phyloP scores from a whole-genome alignment of 2,329 filamentous ascomycete genomes.

The Trichoderma aggressivum region DNA sequence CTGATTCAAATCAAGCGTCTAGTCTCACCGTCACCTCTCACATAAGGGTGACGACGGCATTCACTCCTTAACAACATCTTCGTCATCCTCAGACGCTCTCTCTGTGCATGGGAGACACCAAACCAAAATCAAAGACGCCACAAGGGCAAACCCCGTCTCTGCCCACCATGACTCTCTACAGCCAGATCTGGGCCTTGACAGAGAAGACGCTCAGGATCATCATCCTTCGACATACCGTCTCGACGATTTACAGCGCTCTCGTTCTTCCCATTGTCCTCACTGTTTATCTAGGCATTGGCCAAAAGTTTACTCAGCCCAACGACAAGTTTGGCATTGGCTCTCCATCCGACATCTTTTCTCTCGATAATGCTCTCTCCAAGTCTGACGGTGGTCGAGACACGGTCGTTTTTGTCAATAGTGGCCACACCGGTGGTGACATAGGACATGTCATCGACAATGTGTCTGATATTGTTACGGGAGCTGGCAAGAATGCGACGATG shows the following conservation, averaged over 20 bases:
- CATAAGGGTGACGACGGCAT: background rate
- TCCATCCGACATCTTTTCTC: slow-evolving; percentile 56
- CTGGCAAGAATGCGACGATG: slow-evolving; percentile 28
- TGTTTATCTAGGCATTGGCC: slow-evolving; percentile 61
- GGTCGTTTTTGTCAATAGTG: slow-evolving; percentile 73
- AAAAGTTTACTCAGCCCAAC: slow-evolving; percentile 74
- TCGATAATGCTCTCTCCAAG: slow-evolving; percentile 58
- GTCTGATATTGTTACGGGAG: slow-evolving; percentile 21
- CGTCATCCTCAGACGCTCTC: background rate
- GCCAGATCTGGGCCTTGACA: slow-evolving; percentile 54
- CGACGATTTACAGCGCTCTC: slow-evolving; percentile 53
- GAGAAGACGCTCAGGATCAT: slow-evolving; percentile 58
- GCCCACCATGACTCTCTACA: slow-evolving; percentile 44
- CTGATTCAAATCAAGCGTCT: background rate
- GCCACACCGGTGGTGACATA: slow-evolving; percentile 65
- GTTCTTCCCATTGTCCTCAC: slow-evolving; percentile 54
- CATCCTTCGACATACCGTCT: slow-evolving; percentile 47
- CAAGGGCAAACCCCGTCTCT: background rate
- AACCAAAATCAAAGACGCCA: background rate
- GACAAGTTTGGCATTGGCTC: slow-evolving; percentile 68
- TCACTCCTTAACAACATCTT: background rate
- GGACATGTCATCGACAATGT: slow-evolving; percentile 59
- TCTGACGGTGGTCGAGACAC: slow-evolving; percentile 57
- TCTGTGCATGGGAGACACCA: background rate
- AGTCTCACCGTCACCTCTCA: background rate